phyloP scores from a whole-genome alignment of 1,139 yeast species.

The Pichia sp. region DNA sequence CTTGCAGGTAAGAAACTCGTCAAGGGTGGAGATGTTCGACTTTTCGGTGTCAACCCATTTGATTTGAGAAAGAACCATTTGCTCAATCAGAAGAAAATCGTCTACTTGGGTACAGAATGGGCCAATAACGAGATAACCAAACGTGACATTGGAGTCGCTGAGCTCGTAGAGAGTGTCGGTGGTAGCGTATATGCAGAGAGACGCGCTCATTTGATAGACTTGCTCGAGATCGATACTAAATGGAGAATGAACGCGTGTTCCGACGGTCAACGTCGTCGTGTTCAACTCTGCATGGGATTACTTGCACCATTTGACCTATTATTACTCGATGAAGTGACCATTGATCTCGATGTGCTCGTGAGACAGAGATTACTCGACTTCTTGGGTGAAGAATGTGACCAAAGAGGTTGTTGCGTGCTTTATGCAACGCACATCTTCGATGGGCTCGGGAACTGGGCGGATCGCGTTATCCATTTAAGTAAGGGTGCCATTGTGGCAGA shows the following conservation, averaged over 20 bases:
- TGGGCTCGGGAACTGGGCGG: conserved; percentile 87
- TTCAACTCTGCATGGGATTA: conserved; percentile 89
- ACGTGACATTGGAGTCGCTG: conserved; percentile 81
- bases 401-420: conserved; percentile 62
- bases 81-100: conserved; percentile 40
- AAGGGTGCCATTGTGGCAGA: conserved; percentile 46
- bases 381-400: conserved; percentile 59
- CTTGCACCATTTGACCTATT: conserved; percentile 83
- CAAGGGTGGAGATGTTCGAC: conserved; percentile 55
- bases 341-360: conserved; percentile 89
- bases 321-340: conserved; percentile 89
- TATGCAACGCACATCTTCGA: conserved; percentile 98
- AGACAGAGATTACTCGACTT: conserved; percentile 67
- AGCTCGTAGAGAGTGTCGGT: conserved; percentile 75
- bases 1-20: conserved; percentile 90
- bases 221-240: conserved; percentile 74
- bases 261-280: conserved; percentile 93
- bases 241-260: conserved; percentile 94
- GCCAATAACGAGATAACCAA: conserved; percentile 86
- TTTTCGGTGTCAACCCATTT: conserved; percentile 87
- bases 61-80: conserved; percentile 36
- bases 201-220: conserved; percentile 63
- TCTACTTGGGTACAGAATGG: conserved; percentile 97
- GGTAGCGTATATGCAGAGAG: conserved; percentile 69
- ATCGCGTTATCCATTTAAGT: conserved; percentile 70